A percentile compares a stretch with the other conserved stretches of the same genome.
Evolutionary conservation across 768 basidiomycete genomes (phyloP).

Genomic region (Trametes gibbosa): DNA sequence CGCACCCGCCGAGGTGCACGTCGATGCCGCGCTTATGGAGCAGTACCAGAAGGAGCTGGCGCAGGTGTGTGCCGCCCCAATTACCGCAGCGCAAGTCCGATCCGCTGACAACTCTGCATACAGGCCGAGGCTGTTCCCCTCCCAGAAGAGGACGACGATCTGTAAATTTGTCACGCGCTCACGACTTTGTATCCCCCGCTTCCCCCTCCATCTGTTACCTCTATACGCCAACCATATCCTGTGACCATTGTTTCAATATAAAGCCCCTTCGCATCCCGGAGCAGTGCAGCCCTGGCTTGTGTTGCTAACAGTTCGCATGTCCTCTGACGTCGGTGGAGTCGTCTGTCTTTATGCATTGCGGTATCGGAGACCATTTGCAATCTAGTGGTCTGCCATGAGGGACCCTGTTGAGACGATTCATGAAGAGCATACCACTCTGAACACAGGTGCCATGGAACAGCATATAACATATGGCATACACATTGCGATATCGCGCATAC

Average conservation of each 20-base stretch:
- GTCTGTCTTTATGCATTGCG: conserved; percentile 5
- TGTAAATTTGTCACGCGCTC: conserved; percentile 20
- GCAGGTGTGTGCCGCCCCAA: conserved; percentile 40
- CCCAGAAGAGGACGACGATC: conserved; percentile 94
- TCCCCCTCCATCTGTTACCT: conserved; percentile 16
- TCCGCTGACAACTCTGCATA: conserved; percentile 5
- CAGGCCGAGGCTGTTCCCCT: conserved; percentile 91
- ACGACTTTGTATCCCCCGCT: conserved; percentile 13
- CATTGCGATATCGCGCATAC: too few relatives aligned
- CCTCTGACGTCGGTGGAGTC: conserved; percentile 6
- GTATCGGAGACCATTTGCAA: background rate
- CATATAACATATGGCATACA: too few relatives aligned
- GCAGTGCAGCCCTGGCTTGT: background rate
- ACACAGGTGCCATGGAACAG: too few relatives aligned
- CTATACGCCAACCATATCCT: conserved; percentile 22
- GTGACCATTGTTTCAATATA: conserved; percentile 25
- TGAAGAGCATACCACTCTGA: too few relatives aligned
- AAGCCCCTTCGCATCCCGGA: conserved; percentile 16
- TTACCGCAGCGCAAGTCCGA: background rate
- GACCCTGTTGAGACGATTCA: too few relatives aligned
- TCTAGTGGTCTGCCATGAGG: background rate
- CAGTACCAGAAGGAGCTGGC: conserved; percentile 79
- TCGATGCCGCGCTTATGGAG: conserved; percentile 76
- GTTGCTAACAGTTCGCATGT: conserved; percentile 2
- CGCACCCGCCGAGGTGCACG: conserved; percentile 86